Conservation (phyloP, 345 rosid species). For the Arabis hirsuta region DNA sequence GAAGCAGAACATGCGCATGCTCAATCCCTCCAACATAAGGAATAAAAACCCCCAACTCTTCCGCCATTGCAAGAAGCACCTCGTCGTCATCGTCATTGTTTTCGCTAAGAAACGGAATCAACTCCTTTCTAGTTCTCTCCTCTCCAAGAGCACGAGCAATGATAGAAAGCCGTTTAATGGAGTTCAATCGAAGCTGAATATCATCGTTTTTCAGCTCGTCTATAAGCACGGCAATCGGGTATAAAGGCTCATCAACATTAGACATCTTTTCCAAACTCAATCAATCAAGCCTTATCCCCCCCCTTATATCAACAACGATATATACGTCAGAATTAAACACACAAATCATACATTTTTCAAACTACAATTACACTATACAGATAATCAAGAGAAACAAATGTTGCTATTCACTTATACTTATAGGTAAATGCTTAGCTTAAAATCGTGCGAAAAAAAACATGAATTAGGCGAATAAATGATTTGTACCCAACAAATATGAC, state of each 20-base stretch:
- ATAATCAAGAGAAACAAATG: not conserved
- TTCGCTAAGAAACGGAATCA: conserved; percentile 76
- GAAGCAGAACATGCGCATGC: conserved; percentile 64
- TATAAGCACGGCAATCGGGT: conserved; percentile 76
- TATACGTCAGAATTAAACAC: not conserved
- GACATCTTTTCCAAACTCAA: conserved; percentile 49
- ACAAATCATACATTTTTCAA: not conserved
- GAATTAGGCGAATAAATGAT: not conserved
- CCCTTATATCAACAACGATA: conserved; percentile 1
- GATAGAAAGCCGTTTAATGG: conserved; percentile 67
- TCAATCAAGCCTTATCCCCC: not conserved
- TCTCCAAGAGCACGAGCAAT: conserved; percentile 85
- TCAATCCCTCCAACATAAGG: conserved; percentile 82
- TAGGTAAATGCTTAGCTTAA: too few relatives aligned
- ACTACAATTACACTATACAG: not conserved
- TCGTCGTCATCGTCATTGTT: conserved; percentile 84
- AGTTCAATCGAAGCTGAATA: conserved; percentile 73
- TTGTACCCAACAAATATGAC: not conserved
- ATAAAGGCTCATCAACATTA: conserved; percentile 71
- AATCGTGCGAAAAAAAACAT: not conserved
- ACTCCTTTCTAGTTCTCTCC: conserved; percentile 74
- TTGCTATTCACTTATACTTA: not conserved
- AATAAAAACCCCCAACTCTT: conserved; percentile 77
- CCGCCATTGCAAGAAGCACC: conserved; percentile 80
- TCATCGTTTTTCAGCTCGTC: conserved; percentile 85